These are phyloP conservation scores for Cylindrotheca fusiformis DNA, from an alignment of 108 stramenopile genomes.

Conservation along the genomic window DNA sequence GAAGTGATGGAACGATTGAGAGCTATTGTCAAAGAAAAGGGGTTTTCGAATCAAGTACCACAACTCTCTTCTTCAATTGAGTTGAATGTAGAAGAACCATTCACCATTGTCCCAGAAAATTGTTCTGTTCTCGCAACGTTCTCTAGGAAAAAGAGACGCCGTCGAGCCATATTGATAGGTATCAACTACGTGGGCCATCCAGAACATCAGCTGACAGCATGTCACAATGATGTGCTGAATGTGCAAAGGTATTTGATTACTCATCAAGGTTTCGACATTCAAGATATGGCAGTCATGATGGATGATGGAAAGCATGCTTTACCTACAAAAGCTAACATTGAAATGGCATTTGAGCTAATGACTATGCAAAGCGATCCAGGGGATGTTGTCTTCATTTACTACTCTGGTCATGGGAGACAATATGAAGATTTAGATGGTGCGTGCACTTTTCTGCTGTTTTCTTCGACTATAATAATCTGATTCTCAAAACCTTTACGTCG, in stretches of 20 bases:
- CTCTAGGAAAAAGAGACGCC: constrained; percentile 2
- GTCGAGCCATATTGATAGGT: constrained; percentile 61
- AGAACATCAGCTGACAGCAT: constrained; percentile 53
- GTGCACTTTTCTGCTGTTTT: not conserved
- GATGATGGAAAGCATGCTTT: constrained; percentile 71
- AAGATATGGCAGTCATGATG: constrained; percentile 64
- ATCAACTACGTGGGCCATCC: constrained; percentile 82
- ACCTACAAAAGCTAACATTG: constrained; percentile 63
- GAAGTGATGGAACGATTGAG: not conserved
- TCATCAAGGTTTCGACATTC: constrained; percentile 59
- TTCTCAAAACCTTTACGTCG: not conserved
- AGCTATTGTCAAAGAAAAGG: not conserved
- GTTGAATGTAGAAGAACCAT: not conserved
- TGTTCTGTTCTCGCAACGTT: not conserved
- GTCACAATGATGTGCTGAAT: constrained; percentile 85
- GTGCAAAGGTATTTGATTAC: constrained; percentile 80
- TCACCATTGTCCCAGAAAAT: not conserved
- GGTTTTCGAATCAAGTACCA: not conserved
- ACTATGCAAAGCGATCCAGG: constrained; percentile 46
- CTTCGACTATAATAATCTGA: no score
- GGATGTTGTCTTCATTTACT: constrained; percentile 63
- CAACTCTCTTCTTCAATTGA: not conserved
- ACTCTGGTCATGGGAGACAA: constrained; percentile 48
- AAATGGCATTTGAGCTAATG: constrained; percentile 56
- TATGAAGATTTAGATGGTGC: not conserved